Evolutionary conservation across 1,284 basidiomycete genomes (phyloP), one percentile per base, ranked within the genome.

Genomic region (Microbotryum lychnidis-dioicae): DNA sequence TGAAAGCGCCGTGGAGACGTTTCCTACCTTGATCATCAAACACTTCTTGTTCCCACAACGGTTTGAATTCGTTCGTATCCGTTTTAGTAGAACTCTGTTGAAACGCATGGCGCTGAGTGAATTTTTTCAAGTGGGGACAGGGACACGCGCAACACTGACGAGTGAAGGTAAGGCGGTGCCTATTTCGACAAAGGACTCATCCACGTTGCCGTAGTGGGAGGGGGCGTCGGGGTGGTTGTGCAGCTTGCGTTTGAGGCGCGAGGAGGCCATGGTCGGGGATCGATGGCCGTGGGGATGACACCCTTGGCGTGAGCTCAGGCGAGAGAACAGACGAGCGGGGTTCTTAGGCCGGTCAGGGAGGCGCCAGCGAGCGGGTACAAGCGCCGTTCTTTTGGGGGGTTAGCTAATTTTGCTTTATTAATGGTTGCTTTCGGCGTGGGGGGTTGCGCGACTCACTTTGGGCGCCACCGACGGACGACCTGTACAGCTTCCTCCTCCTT

Each of bases 1-100:
- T 97, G 77, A 98, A 98, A 4, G 94, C 96, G 18, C 96, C 94
- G 74, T 99, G 94, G 50, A 99, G 80, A 58, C 94, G 80, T 66
- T 16, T 47, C 54, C 94, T 80, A 7, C 96, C 96, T 74, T 97
- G 86, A 76, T 97, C 94, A 78, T 98, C 94, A 66, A 87, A 81
- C 2, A 92, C 91, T 86, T 91, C 68, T 58, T 72, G 94, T 74
- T 98, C 90, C 96, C 96, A 98, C 56, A 94, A 76, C 0, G 94
- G 96, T 51, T 96, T 87, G 75, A 90, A 96, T 74, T 97, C 94
- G 67, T 89, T 87, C 16, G 82, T 84, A 74, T 97, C 94, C 73
- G 85, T 89, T 68, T 78, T 79, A 45, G 84, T 84, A 6, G 37
- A 42, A 16, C 14, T 10, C 37, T 42, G 37, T 10, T 42, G 37